phyloP scores from a whole-genome alignment of 805 yeast species.

The Dipodascus geniculatus region DNA sequence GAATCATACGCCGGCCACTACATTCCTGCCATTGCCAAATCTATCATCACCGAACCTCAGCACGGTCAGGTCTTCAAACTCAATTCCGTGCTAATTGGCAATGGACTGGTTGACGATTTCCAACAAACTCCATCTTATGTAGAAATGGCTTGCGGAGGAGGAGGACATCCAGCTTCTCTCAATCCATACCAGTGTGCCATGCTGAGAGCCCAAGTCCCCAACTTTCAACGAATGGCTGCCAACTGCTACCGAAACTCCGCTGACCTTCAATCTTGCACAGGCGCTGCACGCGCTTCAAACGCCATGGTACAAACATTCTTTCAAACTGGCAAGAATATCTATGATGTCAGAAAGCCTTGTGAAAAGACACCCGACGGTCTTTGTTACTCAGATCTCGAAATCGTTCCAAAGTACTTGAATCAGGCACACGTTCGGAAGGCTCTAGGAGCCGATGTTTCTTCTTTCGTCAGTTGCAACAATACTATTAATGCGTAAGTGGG shows the following conservation, averaged over 20 bases:
- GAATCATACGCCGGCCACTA: conserved; percentile 95
- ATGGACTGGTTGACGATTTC: conserved; percentile 81
- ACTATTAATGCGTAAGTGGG: conserved; percentile 49
- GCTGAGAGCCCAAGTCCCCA: conserved; percentile 54
- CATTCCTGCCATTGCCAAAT: conserved; percentile 71
- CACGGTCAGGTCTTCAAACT: conserved; percentile 39
- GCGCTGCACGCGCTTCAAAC: conserved; percentile 79
- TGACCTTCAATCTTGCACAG: conserved; percentile 79
- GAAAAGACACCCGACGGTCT: conserved; percentile 19
- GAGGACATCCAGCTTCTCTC: conserved; percentile 71
- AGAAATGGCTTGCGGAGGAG: conserved; percentile 93
- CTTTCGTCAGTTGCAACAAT: conserved; percentile 40
- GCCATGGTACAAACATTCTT: conserved; percentile 60
- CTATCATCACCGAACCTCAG: conserved; percentile 32
- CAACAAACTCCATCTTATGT: conserved; percentile 67
- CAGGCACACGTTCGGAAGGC: conserved; percentile 58
- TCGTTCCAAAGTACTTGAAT: conserved; percentile 68
- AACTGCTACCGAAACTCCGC: conserved; percentile 27
- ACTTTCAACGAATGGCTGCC: conserved; percentile 40
- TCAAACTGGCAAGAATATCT: conserved; percentile 73
- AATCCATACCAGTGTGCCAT: conserved; percentile 63
- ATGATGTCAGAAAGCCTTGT: conserved; percentile 62
- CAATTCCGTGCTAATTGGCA: conserved; percentile 75
- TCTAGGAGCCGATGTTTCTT: conserved; percentile 76
- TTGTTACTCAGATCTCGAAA: conserved; percentile 60